Conservation (phyloP, 257 asterid species). For the Coffea canephora region DNA sequence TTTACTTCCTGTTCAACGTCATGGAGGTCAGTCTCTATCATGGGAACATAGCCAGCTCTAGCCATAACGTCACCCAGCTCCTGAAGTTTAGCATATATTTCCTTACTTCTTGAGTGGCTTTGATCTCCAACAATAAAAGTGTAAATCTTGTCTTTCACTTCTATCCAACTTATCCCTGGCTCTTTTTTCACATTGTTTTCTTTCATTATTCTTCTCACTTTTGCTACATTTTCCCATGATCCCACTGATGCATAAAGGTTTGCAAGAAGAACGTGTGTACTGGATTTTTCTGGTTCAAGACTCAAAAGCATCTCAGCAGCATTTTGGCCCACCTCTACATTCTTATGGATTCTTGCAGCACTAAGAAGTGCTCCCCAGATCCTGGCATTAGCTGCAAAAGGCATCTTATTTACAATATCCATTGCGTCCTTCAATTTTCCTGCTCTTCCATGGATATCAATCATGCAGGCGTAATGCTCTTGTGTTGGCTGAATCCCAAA, state of each 20-base stretch:
- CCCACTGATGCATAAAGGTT: constrained; percentile 72
- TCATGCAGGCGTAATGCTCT: constrained; percentile 89
- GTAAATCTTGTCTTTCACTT: constrained; percentile 58
- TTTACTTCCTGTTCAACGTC: constrained; percentile 57
- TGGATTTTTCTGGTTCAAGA: constrained; percentile 70
- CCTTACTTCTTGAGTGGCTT: constrained; percentile 52
- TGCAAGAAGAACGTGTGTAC: constrained; percentile 71
- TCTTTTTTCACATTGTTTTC: constrained; percentile 70
- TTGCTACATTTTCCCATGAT: constrained; percentile 59
- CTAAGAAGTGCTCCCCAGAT: constrained; percentile 85
- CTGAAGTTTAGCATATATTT: constrained; percentile 64
- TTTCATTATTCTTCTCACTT: constrained; percentile 57
- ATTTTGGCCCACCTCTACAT: constrained; percentile 57
- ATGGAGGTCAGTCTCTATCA: constrained; percentile 63
- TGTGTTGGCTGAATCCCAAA: constrained; percentile 58
- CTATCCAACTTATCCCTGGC: constrained; percentile 90
- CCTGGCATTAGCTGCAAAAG: constrained; percentile 61
- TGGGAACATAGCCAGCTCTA: constrained; percentile 68
- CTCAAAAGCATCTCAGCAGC: constrained; percentile 58
- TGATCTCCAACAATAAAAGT: constrained; percentile 76
- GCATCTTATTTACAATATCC: constrained; percentile 54
- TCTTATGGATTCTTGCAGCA: constrained; percentile 67
- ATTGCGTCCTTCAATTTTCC: constrained; percentile 62
- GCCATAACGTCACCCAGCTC: constrained; percentile 56
- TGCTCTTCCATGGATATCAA: constrained; percentile 76